Evolutionary conservation across 2,329 filamentous ascomycete genomes (phyloP).

Genomic region (Endoconidiophora polonica): DNA sequence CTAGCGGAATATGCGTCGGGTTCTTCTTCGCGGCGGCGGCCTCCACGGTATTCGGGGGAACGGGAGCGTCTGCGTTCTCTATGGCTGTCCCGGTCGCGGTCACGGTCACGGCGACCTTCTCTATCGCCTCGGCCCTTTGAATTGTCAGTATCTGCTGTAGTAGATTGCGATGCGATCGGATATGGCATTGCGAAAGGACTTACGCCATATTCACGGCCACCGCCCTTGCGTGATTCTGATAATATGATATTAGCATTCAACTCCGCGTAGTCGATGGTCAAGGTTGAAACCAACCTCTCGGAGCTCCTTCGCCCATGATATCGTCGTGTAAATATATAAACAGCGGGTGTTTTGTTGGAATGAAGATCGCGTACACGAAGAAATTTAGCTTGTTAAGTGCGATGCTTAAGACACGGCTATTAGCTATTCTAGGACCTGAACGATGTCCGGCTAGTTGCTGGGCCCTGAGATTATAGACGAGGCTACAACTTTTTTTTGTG

Average conservation of each 20-base stretch:
- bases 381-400: not conserved
- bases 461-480: not conserved
- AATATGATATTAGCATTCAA: constrained; percentile 2
- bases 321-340: not conserved
- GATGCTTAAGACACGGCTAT: too few species aligned
- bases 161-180: not conserved
- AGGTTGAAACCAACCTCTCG: constrained; percentile 10
- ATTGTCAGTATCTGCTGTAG: not conserved
- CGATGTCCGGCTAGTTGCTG: too few species aligned
- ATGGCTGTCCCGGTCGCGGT: constrained; percentile 25
- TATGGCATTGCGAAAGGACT: constrained; percentile 16
- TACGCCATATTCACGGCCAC: constrained; percentile 34
- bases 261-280: not conserved
- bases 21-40: constrained; percentile 55
- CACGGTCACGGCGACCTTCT: constrained; percentile 22
- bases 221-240: constrained; percentile 33
- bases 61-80: constrained; percentile 62
- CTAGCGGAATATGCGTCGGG: constrained; percentile 89
- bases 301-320: constrained; percentile 54
- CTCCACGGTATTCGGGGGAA: constrained; percentile 51
- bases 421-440: too few species aligned
- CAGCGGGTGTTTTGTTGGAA: not conserved
- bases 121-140: constrained; percentile 20
- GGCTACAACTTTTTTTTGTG: constrained; percentile 13
- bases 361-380: constrained; percentile 2